phyloP scores from a whole-genome alignment of 768 basidiomycete species.

The Cantharellus cinnabarinus region DNA sequence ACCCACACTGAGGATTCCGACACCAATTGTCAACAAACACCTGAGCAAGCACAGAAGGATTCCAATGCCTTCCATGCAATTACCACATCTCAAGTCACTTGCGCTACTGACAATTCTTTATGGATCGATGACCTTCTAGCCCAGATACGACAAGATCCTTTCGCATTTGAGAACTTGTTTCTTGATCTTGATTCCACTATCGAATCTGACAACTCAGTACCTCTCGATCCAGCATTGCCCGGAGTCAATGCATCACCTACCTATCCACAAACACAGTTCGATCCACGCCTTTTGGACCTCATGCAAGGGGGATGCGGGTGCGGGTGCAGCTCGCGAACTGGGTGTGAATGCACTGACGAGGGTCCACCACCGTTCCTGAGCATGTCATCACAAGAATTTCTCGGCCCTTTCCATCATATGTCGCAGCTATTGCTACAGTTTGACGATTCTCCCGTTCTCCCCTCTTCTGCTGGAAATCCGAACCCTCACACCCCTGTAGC shows the following conservation, averaged over 20 bases:
- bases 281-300: not conserved
- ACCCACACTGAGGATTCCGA: too few species aligned
- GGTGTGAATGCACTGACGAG: constrained; percentile 2
- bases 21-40: too few species aligned
- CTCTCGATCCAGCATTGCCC: not conserved
- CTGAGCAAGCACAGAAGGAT: too few species aligned
- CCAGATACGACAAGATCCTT: not conserved
- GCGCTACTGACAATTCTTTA: too few species aligned
- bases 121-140: not conserved
- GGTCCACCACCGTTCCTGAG: not conserved
- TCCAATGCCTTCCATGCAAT: too few species aligned
- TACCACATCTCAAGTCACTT: too few species aligned
- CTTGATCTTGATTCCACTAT: not conserved
- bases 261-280: not conserved
- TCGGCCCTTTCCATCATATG: not conserved
- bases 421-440: not conserved
- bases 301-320: constrained; percentile 4
- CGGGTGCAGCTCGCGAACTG: not conserved
- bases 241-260: not conserved
- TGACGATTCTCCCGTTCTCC: too few species aligned
- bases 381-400: not conserved
- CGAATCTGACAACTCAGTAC: not conserved
- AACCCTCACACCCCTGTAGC: too few species aligned
- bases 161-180: not conserved
- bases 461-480: too few species aligned